phyloP scores from a whole-genome alignment of 192 early-diverging fungal species.

The Phycomyces blakesleeanus region DNA sequence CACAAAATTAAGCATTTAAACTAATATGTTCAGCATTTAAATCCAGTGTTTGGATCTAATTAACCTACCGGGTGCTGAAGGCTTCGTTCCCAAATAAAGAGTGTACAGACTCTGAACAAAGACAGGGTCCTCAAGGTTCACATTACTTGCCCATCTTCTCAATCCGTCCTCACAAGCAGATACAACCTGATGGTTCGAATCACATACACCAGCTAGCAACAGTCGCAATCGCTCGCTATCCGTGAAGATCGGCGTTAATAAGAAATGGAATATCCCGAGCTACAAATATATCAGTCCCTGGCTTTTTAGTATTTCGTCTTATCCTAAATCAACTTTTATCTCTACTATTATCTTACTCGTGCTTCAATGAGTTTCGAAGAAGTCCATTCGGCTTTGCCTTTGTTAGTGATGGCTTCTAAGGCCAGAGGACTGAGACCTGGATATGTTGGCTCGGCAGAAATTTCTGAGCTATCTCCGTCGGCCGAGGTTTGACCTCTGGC shows the following conservation, averaged over 20 bases:
- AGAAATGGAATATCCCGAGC: constrained; percentile 43
- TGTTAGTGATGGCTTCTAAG: constrained; percentile 63
- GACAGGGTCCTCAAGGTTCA: constrained; percentile 62
- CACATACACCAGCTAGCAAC: constrained; percentile 58
- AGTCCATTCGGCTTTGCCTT: constrained; percentile 69
- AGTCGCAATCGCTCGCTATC: constrained; percentile 58
- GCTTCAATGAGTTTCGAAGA: constrained; percentile 26
- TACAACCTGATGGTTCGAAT: constrained; percentile 67
- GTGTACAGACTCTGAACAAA: constrained; percentile 36
- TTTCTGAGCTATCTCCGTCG: constrained; percentile 13
- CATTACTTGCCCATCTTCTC: constrained; percentile 56
- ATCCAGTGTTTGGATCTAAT: background rate
- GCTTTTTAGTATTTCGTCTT: too few species aligned
- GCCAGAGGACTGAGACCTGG: constrained; percentile 58
- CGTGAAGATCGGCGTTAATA: constrained; percentile 31
- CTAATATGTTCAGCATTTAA: background rate
- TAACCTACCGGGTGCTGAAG: constrained; percentile 7
- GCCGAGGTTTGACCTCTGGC: constrained; percentile 13
- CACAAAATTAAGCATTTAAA: too few species aligned
- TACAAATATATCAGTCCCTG: constrained; percentile 8
- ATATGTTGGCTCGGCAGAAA: constrained; percentile 1
- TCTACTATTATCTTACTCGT: constrained; percentile 23
- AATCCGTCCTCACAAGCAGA: constrained; percentile 77
- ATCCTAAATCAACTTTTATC: constrained; percentile 18
- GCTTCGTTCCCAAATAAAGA: constrained; percentile 31